Percentiles rank a stretch among this genome's conserved stretches.
Evolutionary conservation across 2,329 filamentous ascomycete species (phyloP).

Genomic region (Fusarium cyanostomum): DNA sequence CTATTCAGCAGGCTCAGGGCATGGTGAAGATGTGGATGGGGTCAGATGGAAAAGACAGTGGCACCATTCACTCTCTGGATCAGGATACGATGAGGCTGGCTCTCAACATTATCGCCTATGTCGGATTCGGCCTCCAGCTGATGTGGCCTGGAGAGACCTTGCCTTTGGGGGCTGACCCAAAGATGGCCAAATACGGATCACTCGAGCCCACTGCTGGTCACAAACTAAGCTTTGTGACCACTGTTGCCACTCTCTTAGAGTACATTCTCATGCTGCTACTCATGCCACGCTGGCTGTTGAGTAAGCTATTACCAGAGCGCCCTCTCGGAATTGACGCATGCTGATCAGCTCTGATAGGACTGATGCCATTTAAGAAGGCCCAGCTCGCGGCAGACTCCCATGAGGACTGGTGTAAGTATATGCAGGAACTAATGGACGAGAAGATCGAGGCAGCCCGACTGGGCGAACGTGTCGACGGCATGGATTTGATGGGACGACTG

Average conservation of each 20-base stretch:
- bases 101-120: conserved; percentile 68
- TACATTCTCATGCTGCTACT: conserved; percentile 71
- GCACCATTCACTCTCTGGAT: conserved; percentile 65
- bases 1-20: conserved; percentile 67
- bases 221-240: conserved; percentile 71
- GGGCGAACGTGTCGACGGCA: conserved; percentile 53
- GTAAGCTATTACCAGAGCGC: conserved; percentile 45
- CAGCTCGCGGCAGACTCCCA: conserved; percentile 64
- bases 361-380: conserved; percentile 61
- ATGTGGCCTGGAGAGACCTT: conserved; percentile 70
- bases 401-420: conserved; percentile 73
- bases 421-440: conserved; percentile 72
- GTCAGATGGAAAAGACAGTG: conserved; percentile 29
- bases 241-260: conserved; percentile 69
- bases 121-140: conserved; percentile 74
- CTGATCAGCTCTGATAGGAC: conserved; percentile 43
- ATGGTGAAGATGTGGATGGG: conserved; percentile 69
- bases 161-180: conserved; percentile 54
- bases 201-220: conserved; percentile 61
- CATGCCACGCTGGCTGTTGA: conserved; percentile 65
- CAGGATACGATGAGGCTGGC: conserved; percentile 72
- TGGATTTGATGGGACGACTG: conserved; percentile 64
- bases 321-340: not conserved
- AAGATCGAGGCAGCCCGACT: conserved; percentile 59
- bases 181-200: conserved; percentile 59